Base-by-base conservation (phyloP, 1,139 yeast genomes). In the Pneumocystis carinii region DNA sequence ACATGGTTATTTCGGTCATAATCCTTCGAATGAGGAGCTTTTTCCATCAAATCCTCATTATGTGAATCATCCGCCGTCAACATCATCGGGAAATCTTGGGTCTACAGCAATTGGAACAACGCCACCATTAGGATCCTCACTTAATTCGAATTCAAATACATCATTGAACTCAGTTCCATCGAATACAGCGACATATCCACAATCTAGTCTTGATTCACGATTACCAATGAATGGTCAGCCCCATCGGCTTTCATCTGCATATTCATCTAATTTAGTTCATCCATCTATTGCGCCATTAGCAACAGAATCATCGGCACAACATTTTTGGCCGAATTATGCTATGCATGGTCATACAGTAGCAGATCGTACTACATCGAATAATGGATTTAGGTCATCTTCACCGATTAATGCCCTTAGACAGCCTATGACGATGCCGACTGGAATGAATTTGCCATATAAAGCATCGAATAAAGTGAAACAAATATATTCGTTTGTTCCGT, bases 401-500 rank as follows among this genome's bases (percentile, higher is more conserved):
- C 53, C 53, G 2, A 10, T 42, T 8, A 27, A 27, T 8, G 29
- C 19, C 2, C 3, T 27, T 6, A 42, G 29, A 17, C 53, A 14
- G 29, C 29, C 53, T 2, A 7, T 19, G 12, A 19, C 53, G 4
- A 8, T 42, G 29, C 29, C 29, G 1, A 4, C 29, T 17, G 53
- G 19, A 19, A 7, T 19, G 15, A 29, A 17, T 17, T 19, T 42
- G 53, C 27, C 53, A 19, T 42, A 42, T n/a, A 48, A 48, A 19
- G 32, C 32, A 1, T 32, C 27, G n/a, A 12, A 2, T 3, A 48
- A 48, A 24, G n/a, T 48, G 32, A 64, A 58, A 38, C 68, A 71
- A 2, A 70, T 70, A 6, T 71, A 70, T 61, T 68, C 71, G 36
- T 71, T 71, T 66, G 72, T 72, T 29, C 69, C 72, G 3, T 62